Conservation (phyloP, 2,329 filamentous ascomycete genomes). For the Thielaviopsis populi region DNA sequence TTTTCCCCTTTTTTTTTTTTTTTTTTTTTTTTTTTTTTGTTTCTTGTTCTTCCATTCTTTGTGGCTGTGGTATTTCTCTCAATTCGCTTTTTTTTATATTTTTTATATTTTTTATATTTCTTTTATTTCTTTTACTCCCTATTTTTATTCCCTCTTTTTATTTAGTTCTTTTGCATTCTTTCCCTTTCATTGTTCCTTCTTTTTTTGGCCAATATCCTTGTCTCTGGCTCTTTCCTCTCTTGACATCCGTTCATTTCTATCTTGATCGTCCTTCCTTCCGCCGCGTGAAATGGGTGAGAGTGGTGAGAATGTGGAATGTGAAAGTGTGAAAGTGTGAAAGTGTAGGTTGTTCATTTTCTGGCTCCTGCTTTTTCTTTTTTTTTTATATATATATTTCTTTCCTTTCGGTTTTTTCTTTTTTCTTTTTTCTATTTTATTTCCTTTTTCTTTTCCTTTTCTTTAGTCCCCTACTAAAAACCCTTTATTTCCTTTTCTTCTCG, state of each 20-base stretch:
- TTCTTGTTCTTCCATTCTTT: slow-evolving; percentile 2
- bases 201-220: neutral
- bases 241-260: neutral
- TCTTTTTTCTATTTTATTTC: neutral
- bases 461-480: neutral
- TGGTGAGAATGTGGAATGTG: no score
- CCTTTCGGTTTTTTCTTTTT: neutral
- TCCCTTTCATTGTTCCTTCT: neutral
- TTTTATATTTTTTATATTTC: neutral
- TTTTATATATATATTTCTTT: neutral
- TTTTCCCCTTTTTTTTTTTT: neutral
- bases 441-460: neutral
- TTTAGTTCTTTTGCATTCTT: neutral
- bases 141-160: neutral
- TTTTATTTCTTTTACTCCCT: neutral
- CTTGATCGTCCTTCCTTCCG: neutral
- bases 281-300: slow-evolving; percentile 17
- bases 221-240: neutral
- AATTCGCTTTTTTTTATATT: neutral
- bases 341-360: neutral
- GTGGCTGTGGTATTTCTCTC: neutral
- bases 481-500: neutral
- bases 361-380: slow-evolving; percentile 2
- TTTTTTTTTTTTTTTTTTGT: slow-evolving; percentile 1
- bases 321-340: no score